A percentile compares a stretch with the other conserved stretches of the same genome.
These are phyloP conservation scores for Chenopodium berlandieri DNA, from an alignment of 148 eudicot genomes.

Conservation along the genomic window DNA sequence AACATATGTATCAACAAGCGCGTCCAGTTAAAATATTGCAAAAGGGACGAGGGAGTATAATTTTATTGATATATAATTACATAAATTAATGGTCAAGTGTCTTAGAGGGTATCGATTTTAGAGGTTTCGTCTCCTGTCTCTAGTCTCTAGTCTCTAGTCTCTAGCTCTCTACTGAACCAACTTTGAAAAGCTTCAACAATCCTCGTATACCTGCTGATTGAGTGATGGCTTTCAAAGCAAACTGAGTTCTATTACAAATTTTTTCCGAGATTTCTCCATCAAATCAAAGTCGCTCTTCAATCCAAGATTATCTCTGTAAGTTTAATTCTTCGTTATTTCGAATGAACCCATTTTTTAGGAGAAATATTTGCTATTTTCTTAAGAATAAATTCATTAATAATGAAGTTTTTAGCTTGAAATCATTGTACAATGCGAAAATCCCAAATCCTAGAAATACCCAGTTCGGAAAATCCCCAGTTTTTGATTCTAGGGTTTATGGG, in stretches of 20 bases:
- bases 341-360: slow-evolving; percentile 45
- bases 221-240: neutral
- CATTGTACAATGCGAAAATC: neutral
- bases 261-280: neutral
- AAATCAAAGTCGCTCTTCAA: neutral
- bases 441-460: slow-evolving; percentile 31
- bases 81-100: too few species aligned
- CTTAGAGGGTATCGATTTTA: too few species aligned
- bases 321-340: slow-evolving; percentile 5
- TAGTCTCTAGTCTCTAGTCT: too few species aligned
- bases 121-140: too few species aligned
- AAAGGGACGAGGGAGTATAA: too few species aligned
- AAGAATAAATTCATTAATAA: neutral
- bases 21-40: too few species aligned
- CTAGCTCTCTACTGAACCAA: too few species aligned
- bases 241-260: neutral
- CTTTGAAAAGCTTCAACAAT: too few species aligned
- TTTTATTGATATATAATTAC: too few species aligned
- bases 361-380: slow-evolving; percentile 25
- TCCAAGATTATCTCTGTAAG: slow-evolving; percentile 21
- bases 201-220: too few species aligned
- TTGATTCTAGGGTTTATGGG: slow-evolving; percentile 31
- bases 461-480: slow-evolving; percentile 31
- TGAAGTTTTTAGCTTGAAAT: neutral
- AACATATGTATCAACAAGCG: too few species aligned